Base-by-base conservation (phyloP, 768 basidiomycete species). In the Mycena amicta region DNA sequence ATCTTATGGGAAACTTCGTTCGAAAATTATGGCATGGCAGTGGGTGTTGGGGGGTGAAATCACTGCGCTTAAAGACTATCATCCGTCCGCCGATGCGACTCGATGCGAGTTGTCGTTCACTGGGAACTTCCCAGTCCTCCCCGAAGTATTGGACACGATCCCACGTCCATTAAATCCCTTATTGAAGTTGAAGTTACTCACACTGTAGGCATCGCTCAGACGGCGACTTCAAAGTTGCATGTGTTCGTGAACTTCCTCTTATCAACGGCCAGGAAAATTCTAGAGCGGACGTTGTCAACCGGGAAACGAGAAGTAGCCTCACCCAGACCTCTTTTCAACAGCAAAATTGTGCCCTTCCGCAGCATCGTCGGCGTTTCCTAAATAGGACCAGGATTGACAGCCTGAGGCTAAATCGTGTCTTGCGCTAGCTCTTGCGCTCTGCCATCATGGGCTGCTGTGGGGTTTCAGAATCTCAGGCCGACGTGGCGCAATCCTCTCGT, bases 401-500 rank as follows among this genome's bases (percentile, higher is more conserved):
- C 12, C 15, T 53, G 22, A 53, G 6, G 49, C 15, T 53, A 22
- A 53, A 45, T 41, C 31, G 49, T 56, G 43, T 33, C 25, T 40
- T 52, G n/a, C n/a, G n/a, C n/a, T n/a, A n/a, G n/a, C 29, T 41
- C 37, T 49, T 65, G n/a, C 31, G 28, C 47, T 37, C 46, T 50
- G 31, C 52, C 53, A 29, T 50, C 63, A 89, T 88, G 86, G 79
- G 83, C 61, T 90, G 90, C 66, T 92, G 89, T 68, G 87, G 87
- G n/a, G 79, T 82, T 50, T 50, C 57, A 33, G 33, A 43, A 27
- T 56, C 41, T 26, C 25, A 47, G n/a, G 27, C 41, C 16, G 33
- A 49, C 63, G 80, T 8, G 67, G 61, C 31, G 61, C 65, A 39
- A 68, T 73, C 55, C 60, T 69, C 53, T 64, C n/a, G n/a, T n/a